Conservation (phyloP, 108 stramenopile species). For the Skeletonema potamos region DNA sequence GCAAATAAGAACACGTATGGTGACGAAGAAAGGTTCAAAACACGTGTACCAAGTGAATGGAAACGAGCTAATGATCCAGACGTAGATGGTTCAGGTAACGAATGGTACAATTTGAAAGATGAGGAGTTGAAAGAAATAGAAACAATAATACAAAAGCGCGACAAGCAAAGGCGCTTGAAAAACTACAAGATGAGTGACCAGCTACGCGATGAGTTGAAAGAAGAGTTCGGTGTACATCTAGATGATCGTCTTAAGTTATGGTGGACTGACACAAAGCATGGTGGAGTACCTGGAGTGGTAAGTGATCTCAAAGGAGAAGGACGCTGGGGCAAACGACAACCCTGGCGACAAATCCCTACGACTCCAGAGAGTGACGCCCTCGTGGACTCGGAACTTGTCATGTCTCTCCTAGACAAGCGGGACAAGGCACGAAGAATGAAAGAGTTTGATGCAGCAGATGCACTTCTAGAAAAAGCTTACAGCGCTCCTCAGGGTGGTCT, state of each 20-base stretch:
- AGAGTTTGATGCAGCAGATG: constrained; percentile 78
- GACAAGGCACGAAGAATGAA: constrained; percentile 79
- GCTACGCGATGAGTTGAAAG: constrained; percentile 71
- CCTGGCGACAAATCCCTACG: constrained; percentile 85
- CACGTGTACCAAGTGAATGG: constrained; percentile 59
- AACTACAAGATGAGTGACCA: constrained; percentile 71
- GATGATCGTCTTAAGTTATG: constrained; percentile 83
- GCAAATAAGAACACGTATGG: constrained; percentile 2
- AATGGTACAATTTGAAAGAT: constrained; percentile 39
- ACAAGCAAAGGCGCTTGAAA: constrained; percentile 55
- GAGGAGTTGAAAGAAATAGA: constrained; percentile 47
- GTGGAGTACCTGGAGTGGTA: constrained; percentile 62
- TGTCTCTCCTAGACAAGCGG: constrained; percentile 62
- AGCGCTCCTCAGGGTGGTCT: constrained; percentile 66
- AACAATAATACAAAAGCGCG: constrained; percentile 61
- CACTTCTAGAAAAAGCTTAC: constrained; percentile 65
- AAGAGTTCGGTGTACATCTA: constrained; percentile 60
- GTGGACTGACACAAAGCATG: constrained; percentile 72
- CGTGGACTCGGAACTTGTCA: constrained; percentile 71
- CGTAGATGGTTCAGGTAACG: constrained; percentile 30
- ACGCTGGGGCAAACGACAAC: constrained; percentile 62
- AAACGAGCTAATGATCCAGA: constrained; percentile 71
- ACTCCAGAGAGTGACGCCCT: constrained; percentile 76
- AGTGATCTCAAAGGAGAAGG: constrained; percentile 80
- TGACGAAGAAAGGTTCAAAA: background rate